phyloP scores from a whole-genome alignment of 345 rosid genomes.

The Orychophragmus violaceus region DNA sequence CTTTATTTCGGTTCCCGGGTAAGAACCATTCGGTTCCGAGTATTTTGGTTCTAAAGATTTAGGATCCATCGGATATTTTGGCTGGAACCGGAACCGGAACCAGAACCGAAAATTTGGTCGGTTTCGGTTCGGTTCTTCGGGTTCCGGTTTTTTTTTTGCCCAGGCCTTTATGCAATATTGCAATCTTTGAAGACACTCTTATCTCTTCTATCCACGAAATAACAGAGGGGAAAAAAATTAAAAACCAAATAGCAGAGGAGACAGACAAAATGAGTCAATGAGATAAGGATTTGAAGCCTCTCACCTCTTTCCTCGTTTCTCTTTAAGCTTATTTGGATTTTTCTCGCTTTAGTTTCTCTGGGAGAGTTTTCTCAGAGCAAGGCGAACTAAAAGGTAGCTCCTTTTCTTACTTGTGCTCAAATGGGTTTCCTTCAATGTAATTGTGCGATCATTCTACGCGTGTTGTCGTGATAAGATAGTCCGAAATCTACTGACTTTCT shows the following conservation, averaged over 20 bases:
- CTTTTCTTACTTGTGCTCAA: background rate
- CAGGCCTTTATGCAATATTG: no score
- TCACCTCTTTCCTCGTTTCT: background rate
- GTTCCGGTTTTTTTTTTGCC: no score
- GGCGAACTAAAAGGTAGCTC: slow-evolving; percentile 22
- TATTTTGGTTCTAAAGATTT: no score
- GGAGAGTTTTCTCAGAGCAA: slow-evolving; percentile 9
- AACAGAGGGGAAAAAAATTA: slow-evolving; percentile 2
- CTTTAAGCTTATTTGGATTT: background rate
- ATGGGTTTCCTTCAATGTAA: background rate
- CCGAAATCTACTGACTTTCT: background rate
- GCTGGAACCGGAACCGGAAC: no score
- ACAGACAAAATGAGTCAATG: slow-evolving; percentile 20
- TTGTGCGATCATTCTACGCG: background rate
- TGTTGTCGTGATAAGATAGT: background rate
- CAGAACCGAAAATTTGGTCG: no score
- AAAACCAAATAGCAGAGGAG: background rate
- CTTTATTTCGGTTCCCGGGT: no score
- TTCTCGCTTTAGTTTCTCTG: background rate
- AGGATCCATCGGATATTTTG: no score
- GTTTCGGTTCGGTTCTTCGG: no score
- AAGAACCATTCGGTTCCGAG: no score
- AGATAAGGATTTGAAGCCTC: slow-evolving; percentile 30
- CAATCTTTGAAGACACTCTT: slow-evolving; percentile 10
- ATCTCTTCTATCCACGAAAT: slow-evolving; percentile 18